A percentile compares a stretch with the other conserved stretches of the same genome.
Conservation (phyloP, 805 yeast species). For the Wickerhamiella spandovensis region DNA sequence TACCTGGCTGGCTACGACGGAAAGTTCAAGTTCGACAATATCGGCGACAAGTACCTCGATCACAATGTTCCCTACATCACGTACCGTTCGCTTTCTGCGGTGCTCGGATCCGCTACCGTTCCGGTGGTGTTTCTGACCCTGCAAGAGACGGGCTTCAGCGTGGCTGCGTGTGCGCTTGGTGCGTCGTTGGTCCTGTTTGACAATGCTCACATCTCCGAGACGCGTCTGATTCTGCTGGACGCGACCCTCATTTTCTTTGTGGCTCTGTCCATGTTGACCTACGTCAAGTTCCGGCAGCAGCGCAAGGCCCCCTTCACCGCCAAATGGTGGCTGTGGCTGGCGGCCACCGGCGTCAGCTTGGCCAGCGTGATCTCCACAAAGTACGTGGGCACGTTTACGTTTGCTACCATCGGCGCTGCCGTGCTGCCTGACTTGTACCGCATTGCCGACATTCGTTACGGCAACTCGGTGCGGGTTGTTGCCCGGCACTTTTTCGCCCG, state of each 20-base stretch:
- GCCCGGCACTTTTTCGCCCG: slow-evolving; percentile 60
- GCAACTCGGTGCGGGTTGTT: slow-evolving; percentile 31
- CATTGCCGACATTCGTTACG: slow-evolving; percentile 55
- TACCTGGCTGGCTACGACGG: slow-evolving; percentile 81
- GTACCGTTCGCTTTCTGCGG: slow-evolving; percentile 82
- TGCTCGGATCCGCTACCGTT: slow-evolving; percentile 69
- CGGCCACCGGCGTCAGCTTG: slow-evolving; percentile 68
- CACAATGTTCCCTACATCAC: slow-evolving; percentile 56
- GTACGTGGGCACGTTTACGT: slow-evolving; percentile 92
- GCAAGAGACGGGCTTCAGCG: slow-evolving; percentile 55
- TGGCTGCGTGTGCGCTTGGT: slow-evolving; percentile 65
- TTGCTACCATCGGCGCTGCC: slow-evolving; percentile 77
- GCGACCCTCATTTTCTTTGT: slow-evolving; percentile 86
- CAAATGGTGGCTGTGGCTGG: slow-evolving; percentile 90
- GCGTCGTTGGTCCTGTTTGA: slow-evolving; percentile 57
- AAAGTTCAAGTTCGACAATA: slow-evolving; percentile 71
- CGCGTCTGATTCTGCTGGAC: slow-evolving; percentile 81
- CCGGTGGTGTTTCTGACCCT: slow-evolving; percentile 81
- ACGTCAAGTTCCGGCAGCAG: slow-evolving; percentile 46
- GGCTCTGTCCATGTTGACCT: slow-evolving; percentile 60
- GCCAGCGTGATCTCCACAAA: slow-evolving; percentile 90
- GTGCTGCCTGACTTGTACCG: slow-evolving; percentile 58
- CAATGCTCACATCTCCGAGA: slow-evolving; percentile 68
- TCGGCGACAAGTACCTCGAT: slow-evolving; percentile 60
- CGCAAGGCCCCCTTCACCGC: slow-evolving; percentile 51